Percentiles rank a stretch among this genome's conserved stretches.
These are phyloP conservation scores for Benincasa hispida DNA, from an alignment of 306 rosid species.

Conservation along the genomic window DNA sequence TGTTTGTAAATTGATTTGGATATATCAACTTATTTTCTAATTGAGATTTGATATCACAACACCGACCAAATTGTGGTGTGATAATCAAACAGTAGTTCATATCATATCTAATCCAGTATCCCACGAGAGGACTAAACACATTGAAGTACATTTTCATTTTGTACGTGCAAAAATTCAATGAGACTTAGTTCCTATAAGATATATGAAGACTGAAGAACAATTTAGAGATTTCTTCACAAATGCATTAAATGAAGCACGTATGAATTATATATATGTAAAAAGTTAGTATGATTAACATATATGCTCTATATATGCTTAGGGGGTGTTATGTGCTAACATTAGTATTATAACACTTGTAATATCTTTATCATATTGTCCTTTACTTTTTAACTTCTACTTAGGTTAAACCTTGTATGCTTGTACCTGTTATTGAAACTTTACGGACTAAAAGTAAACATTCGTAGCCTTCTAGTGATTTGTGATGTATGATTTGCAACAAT, in stretches of 20 bases:
- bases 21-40: background rate
- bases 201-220: background rate
- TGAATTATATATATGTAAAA: background rate
- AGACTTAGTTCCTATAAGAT: background rate
- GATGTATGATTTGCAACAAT: background rate
- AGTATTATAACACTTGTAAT: no score
- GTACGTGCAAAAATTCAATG: background rate
- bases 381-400: no score
- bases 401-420: no score
- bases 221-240: background rate
- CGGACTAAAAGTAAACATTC: no score
- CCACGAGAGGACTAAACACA: background rate
- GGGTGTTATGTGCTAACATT: no score
- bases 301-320: no score
- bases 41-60: background rate
- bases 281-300: background rate
- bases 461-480: background rate
- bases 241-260: background rate
- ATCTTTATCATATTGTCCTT: no score
- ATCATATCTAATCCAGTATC: background rate
- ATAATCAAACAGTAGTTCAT: background rate
- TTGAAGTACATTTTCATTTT: background rate
- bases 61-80: background rate
- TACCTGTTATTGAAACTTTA: no score
- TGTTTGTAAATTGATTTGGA: background rate